Evolutionary conservation across 164 flowering plant species (phyloP).

Genomic region (Euptelea pleiosperma): DNA sequence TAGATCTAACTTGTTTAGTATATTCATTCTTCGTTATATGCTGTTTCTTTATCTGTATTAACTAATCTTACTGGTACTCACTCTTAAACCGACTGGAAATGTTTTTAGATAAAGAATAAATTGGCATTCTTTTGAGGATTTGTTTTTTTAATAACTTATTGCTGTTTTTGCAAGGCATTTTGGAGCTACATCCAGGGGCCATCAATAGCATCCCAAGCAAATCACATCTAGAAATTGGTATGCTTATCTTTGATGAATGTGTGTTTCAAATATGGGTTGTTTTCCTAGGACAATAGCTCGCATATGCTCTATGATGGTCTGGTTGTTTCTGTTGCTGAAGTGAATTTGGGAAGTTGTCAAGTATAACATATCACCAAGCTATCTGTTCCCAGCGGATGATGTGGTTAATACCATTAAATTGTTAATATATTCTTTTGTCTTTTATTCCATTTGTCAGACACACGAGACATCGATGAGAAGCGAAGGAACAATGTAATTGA

Average conservation of each 20-base stretch:
- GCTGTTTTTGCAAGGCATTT: constrained; percentile 47
- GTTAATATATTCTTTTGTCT: too few species aligned
- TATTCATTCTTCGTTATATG: too few species aligned
- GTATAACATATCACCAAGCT: not conserved
- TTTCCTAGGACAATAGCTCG: not conserved
- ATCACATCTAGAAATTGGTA: constrained; percentile 92
- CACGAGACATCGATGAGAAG: constrained; percentile 90
- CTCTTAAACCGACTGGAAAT: too few species aligned
- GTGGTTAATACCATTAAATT: not conserved
- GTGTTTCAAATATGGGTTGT: not conserved
- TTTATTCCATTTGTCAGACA: constrained; percentile 42
- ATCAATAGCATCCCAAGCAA: constrained; percentile 98
- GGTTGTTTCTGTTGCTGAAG: too few species aligned
- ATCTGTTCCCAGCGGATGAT: not conserved
- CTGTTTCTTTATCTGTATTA: not conserved
- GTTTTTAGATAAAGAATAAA: too few species aligned
- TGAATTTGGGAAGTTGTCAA: too few species aligned
- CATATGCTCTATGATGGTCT: too few species aligned
- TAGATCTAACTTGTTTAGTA: too few species aligned
- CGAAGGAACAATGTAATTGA: constrained; percentile 79
- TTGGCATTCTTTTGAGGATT: too few species aligned
- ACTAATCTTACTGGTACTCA: too few species aligned
- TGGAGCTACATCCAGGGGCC: constrained; percentile 97
- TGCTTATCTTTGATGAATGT: not conserved
- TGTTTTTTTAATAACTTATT: constrained; percentile 4